Evolutionary conservation across 345 rosid species (phyloP).

Genomic region (Eucalyptus regnans): DNA sequence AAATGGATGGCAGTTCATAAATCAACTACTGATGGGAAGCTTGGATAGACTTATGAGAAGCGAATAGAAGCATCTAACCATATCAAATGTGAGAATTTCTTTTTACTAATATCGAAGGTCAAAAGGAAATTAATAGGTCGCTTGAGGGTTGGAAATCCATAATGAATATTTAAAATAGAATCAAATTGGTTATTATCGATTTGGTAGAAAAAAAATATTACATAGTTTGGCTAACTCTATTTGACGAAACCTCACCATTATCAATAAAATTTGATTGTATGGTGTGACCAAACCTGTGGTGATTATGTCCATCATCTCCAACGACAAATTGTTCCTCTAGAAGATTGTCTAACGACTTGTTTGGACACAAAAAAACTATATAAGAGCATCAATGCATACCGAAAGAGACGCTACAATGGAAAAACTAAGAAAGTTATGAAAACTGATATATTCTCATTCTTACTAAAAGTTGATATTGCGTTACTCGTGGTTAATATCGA

Average conservation of each 20-base stretch:
- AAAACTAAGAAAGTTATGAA: not conserved
- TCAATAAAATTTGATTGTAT: not conserved
- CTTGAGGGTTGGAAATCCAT: not conserved
- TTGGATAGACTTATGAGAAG: not conserved
- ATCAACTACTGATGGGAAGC: not conserved
- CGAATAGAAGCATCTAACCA: not conserved
- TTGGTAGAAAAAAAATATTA: not conserved
- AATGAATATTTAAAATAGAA: not conserved
- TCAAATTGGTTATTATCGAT: not conserved
- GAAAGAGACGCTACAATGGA: not conserved
- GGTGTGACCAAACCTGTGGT: not conserved
- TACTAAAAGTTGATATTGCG: not conserved
- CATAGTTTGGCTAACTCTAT: not conserved
- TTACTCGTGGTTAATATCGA: not conserved
- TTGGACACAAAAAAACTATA: not conserved
- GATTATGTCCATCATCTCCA: not conserved
- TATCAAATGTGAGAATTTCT: not conserved
- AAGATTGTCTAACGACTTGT: not conserved
- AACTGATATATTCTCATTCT: not conserved
- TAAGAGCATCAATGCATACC: not conserved
- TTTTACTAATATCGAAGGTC: not conserved
- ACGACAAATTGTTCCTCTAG: not conserved
- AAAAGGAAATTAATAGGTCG: not conserved
- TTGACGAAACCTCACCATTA: not conserved
- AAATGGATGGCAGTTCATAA: not conserved